Conservation (phyloP, 129 eudicot genomes). For the Pseudognaphalium luteoalbum region DNA sequence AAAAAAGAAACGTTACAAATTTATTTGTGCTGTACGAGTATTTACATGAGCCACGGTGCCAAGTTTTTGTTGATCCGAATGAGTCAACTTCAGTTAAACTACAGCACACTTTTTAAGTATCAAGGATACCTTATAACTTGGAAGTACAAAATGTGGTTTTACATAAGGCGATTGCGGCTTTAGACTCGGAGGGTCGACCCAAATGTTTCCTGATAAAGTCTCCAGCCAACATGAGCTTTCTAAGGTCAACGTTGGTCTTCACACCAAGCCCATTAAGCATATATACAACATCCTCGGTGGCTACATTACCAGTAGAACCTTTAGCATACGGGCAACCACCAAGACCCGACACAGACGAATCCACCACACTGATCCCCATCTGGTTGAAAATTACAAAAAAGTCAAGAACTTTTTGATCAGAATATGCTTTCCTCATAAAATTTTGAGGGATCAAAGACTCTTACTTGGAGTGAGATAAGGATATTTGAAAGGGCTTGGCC, state of each 20-base stretch:
- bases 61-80: background rate
- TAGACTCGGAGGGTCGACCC: constrained; percentile 76
- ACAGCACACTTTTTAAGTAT: background rate
- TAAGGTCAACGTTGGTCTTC: constrained; percentile 62
- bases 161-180: constrained; percentile 60
- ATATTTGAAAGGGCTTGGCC: constrained; percentile 89
- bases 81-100: no score
- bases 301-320: constrained; percentile 88
- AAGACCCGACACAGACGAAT: constrained; percentile 81
- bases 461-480: constrained; percentile 73
- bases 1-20: background rate
- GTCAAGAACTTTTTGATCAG: background rate
- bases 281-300: constrained; percentile 88
- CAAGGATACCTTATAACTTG: constrained; percentile 46
- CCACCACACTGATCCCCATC: constrained; percentile 87
- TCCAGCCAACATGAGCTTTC: constrained; percentile 65
- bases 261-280: constrained; percentile 87
- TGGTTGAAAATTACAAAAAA: constrained; percentile 8
- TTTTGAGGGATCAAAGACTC: constrained; percentile 10
- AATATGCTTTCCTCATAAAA: background rate
- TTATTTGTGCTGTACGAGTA: background rate
- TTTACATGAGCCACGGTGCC: background rate
- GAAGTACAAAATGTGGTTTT: constrained; percentile 48
- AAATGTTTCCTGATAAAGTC: constrained; percentile 69
- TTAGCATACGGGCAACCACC: constrained; percentile 97